phyloP scores from a whole-genome alignment of 306 rosid genomes.

The Coriaria nepalensis region DNA sequence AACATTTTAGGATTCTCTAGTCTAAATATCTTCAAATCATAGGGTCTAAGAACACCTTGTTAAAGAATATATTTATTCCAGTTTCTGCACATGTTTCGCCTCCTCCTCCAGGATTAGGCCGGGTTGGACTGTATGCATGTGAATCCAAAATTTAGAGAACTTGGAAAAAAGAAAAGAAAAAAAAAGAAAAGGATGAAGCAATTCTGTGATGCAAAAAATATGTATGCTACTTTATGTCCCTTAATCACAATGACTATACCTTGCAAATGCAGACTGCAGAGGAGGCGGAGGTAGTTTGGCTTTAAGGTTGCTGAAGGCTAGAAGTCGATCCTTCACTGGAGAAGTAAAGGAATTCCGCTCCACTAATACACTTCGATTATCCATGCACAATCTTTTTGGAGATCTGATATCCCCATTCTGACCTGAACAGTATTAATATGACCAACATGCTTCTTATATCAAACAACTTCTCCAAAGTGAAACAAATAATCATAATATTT shows the following conservation, averaged over 20 bases:
- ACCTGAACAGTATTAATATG: constrained; percentile 36
- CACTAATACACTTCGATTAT: constrained; percentile 47
- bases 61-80: constrained; percentile 75
- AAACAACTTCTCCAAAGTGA: background rate
- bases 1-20: too few relatives aligned
- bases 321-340: constrained; percentile 79
- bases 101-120: constrained; percentile 97
- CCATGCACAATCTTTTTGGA: constrained; percentile 67
- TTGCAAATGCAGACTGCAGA: constrained; percentile 93
- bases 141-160: constrained; percentile 8
- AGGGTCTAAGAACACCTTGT: constrained; percentile 43
- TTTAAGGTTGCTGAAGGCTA: constrained; percentile 52
- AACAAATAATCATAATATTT: too few relatives aligned
- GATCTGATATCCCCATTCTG: constrained; percentile 77
- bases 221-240: constrained; percentile 10
- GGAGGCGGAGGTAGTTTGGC: constrained; percentile 79
- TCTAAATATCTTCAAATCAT: too few relatives aligned
- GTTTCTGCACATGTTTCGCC: constrained; percentile 99
- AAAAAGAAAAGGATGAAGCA: constrained; percentile 4
- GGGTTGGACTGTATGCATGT: constrained; percentile 66
- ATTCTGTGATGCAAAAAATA: constrained; percentile 8
- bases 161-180: background rate
- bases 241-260: constrained; percentile 29
- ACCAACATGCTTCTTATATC: constrained; percentile 7
- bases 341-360: constrained; percentile 79